Conservation (phyloP, 495 filamentous ascomycete species). For the Neurospora africana region DNA sequence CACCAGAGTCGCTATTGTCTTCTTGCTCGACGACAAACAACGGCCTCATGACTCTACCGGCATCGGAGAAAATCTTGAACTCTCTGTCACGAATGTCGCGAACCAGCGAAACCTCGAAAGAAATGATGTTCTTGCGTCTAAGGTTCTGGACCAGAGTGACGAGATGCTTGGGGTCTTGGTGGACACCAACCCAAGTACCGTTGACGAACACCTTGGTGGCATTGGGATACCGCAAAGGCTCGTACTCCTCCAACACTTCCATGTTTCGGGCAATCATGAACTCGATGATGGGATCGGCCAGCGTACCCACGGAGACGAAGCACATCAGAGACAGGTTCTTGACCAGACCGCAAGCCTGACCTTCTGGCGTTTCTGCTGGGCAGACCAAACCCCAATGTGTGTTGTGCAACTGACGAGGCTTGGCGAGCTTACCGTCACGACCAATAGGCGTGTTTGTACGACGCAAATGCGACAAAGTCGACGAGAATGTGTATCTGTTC, state of each 20-base stretch:
- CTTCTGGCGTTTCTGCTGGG: constrained; percentile 95
- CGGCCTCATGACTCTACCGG: constrained; percentile 85
- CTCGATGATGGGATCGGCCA: constrained; percentile 78
- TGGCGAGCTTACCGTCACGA: constrained; percentile 95
- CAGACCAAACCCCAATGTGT: constrained; percentile 98
- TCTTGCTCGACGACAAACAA: constrained; percentile 66
- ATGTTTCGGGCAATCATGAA: constrained; percentile 92
- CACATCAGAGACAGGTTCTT: constrained; percentile 99
- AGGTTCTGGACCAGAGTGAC: constrained; percentile 67
- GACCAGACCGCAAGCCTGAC: constrained; percentile 94
- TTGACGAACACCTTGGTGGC: constrained; percentile 98
- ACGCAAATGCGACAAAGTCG: constrained; percentile 89
- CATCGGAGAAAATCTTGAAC: constrained; percentile 98
- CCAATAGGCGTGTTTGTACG: constrained; percentile 97
- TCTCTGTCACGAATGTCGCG: constrained; percentile 92
- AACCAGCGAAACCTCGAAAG: constrained; percentile 83
- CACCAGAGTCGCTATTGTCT: constrained; percentile 59
- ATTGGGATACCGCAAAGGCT: constrained; percentile 75
- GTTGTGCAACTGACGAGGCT: constrained; percentile 95
- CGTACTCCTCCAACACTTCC: constrained; percentile 94
- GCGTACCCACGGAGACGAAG: constrained; percentile 87
- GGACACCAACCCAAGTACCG: constrained; percentile 92
- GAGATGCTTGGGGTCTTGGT: constrained; percentile 70
- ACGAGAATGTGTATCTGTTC: constrained; percentile 95
- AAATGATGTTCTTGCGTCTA: constrained; percentile 65